Percentiles rank a stretch among this genome's conserved stretches.
These are phyloP conservation scores for Calcarisporium arbuscula DNA, from an alignment of 2,329 filamentous ascomycete genomes.

Conservation along the genomic window DNA sequence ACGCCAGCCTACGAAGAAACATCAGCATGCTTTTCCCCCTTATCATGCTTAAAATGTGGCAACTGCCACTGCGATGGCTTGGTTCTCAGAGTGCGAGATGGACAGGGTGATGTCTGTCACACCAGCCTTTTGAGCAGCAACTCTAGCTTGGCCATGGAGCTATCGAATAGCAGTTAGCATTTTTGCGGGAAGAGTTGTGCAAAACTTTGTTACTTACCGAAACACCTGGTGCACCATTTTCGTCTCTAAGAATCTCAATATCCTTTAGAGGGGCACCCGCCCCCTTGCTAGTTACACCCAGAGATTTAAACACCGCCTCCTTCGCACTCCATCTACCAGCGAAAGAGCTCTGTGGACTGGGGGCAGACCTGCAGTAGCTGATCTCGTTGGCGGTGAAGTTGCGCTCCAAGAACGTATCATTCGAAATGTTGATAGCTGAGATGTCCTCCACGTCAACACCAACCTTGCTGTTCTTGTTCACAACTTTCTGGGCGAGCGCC, in stretches of 20 bases:
- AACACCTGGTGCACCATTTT: conserved; percentile 76
- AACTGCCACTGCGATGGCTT: conserved; percentile 91
- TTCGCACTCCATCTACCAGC: conserved; percentile 96
- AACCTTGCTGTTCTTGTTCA: conserved; percentile 61
- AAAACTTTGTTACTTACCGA: conserved; percentile 77
- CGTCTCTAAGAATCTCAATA: conserved; percentile 83
- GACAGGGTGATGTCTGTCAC: conserved; percentile 87
- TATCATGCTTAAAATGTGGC: conserved; percentile 63
- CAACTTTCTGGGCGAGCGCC: conserved; percentile 60
- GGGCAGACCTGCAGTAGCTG: conserved; percentile 74
- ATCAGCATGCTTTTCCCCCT: too few species aligned
- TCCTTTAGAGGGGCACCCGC: conserved; percentile 87
- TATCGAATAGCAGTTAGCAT: conserved; percentile 40
- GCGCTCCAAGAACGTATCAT: conserved; percentile 87
- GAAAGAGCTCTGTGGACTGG: conserved; percentile 82
- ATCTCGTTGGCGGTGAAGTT: conserved; percentile 88
- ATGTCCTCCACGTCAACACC: conserved; percentile 94
- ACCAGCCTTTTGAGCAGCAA: conserved; percentile 77
- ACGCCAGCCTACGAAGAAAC: too few species aligned
- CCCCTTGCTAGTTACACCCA: conserved; percentile 80
- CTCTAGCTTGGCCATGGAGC: conserved; percentile 80
- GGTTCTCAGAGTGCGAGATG: conserved; percentile 90
- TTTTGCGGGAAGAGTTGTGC: conserved; percentile 81
- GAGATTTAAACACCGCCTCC: conserved; percentile 96
- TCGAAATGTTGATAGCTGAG: conserved; percentile 80